Conservation (phyloP, 495 filamentous ascomycete genomes). For the Tuber microsphaerosporum region DNA sequence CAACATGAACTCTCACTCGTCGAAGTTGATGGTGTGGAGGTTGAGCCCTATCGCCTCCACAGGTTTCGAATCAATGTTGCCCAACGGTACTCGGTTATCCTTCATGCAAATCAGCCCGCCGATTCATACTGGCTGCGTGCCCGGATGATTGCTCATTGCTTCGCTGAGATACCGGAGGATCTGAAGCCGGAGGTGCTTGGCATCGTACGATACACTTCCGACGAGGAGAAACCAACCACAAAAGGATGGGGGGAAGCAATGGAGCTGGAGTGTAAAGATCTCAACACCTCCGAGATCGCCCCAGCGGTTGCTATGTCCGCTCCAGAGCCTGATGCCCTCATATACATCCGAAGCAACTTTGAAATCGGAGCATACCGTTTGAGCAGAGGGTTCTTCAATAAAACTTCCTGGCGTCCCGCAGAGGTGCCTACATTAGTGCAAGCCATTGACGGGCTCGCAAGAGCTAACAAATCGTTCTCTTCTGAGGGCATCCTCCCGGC, state of each 20-base stretch:
- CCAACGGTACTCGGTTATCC: conserved; percentile 60
- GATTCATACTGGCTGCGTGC: conserved; percentile 55
- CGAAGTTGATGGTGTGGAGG: conserved; percentile 67
- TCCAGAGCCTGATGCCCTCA: conserved; percentile 43
- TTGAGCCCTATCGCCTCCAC: conserved; percentile 50
- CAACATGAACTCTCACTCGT: conserved; percentile 50
- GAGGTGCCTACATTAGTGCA: conserved; percentile 46
- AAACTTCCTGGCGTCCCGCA: conserved; percentile 50
- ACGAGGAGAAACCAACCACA: conserved; percentile 36
- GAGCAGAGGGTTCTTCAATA: conserved; percentile 52
- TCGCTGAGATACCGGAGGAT: conserved; percentile 46
- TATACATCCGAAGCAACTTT: conserved; percentile 50
- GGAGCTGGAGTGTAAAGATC: conserved; percentile 34
- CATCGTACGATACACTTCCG: conserved; percentile 48
- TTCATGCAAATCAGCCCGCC: conserved; percentile 53
- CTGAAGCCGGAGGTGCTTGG: conserved; percentile 52
- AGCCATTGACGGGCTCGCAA: conserved; percentile 48
- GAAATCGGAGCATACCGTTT: conserved; percentile 53
- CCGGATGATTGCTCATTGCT: conserved; percentile 53
- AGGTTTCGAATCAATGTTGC: conserved; percentile 58
- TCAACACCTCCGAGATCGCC: conserved; percentile 42
- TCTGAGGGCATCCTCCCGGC: conserved; percentile 50
- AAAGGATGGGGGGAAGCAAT: conserved; percentile 22
- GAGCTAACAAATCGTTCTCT: conserved; percentile 48
- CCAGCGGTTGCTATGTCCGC: conserved; percentile 35